Conservation (phyloP, 2,329 filamentous ascomycete genomes). For the Escovopsis weberi region DNA sequence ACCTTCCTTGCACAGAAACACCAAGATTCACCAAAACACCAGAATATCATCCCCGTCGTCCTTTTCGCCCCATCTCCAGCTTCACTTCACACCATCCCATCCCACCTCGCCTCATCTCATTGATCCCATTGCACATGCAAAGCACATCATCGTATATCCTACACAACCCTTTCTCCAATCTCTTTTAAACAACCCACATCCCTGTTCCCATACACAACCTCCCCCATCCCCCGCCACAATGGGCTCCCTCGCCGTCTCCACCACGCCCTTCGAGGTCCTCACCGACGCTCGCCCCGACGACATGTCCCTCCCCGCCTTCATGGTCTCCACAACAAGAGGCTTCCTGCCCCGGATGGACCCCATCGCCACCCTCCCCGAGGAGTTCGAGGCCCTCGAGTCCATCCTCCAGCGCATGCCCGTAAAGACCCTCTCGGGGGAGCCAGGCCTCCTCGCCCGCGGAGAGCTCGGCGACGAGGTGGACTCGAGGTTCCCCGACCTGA, state of each 20-base stretch:
- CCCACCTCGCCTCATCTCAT: not conserved
- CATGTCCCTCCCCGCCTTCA: slow-evolving; percentile 55
- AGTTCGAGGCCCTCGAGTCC: slow-evolving; percentile 59
- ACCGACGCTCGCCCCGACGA: slow-evolving; percentile 48
- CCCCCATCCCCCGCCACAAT: slow-evolving; percentile 13
- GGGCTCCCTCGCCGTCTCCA: slow-evolving; percentile 23
- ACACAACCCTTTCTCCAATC: not conserved
- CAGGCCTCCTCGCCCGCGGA: slow-evolving; percentile 63
- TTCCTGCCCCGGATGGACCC: slow-evolving; percentile 58
- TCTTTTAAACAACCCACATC: not conserved
- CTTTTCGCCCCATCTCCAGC: no score
- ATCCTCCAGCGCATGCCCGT: slow-evolving; percentile 69
- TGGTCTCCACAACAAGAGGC: slow-evolving; percentile 61
- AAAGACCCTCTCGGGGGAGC: slow-evolving; percentile 54
- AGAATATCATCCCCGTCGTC: no score
- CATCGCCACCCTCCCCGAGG: slow-evolving; percentile 48
- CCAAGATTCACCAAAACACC: no score
- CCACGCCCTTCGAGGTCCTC: slow-evolving; percentile 42
- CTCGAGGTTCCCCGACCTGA: slow-evolving; percentile 63
- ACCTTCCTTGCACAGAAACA: no score
- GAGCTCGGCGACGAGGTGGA: slow-evolving; percentile 63
- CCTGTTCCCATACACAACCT: not conserved
- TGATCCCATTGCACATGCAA: not conserved
- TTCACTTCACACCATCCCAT: not conserved
- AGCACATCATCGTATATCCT: not conserved